A percentile compares a stretch with the other conserved stretches of the same genome.
These are phyloP conservation scores for Gilbertella persicaria DNA, from an alignment of 371 early-diverging fungal genomes.

Conservation along the genomic window DNA sequence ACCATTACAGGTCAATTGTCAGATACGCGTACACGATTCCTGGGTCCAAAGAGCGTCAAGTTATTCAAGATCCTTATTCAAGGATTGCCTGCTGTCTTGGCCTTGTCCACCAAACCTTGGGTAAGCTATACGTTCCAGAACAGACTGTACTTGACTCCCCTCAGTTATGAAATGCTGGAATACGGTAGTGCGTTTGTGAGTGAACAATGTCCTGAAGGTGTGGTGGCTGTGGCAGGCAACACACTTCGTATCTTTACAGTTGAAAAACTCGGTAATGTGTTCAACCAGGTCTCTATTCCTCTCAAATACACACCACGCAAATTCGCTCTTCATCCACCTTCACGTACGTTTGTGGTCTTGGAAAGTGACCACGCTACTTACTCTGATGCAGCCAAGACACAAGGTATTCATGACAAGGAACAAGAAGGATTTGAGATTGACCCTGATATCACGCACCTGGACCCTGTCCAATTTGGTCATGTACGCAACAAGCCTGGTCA, in stretches of 20 bases:
- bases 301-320: slow-evolving; percentile 90
- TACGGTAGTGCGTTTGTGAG: slow-evolving; percentile 87
- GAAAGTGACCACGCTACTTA: slow-evolving; percentile 86
- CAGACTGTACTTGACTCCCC: slow-evolving; percentile 54
- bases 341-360: slow-evolving; percentile 83
- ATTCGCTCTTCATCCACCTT: slow-evolving; percentile 70
- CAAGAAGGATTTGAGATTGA: slow-evolving; percentile 57
- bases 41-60: slow-evolving; percentile 86
- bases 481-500: slow-evolving; percentile 69
- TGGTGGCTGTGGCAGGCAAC: slow-evolving; percentile 88
- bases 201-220: slow-evolving; percentile 87
- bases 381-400: slow-evolving; percentile 65
- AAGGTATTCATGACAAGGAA: slow-evolving; percentile 56
- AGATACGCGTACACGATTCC: slow-evolving; percentile 86
- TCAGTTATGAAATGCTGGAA: slow-evolving; percentile 79
- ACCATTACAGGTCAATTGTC: slow-evolving; percentile 81
- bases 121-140: slow-evolving; percentile 82
- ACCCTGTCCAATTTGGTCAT: slow-evolving; percentile 70
- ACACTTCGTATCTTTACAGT: slow-evolving; percentile 85
- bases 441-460: slow-evolving; percentile 46
- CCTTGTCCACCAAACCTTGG: slow-evolving; percentile 90
- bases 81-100: slow-evolving; percentile 77
- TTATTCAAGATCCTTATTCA: slow-evolving; percentile 71
- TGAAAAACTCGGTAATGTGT: slow-evolving; percentile 81
- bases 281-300: slow-evolving; percentile 85